Evolutionary conservation across 768 basidiomycete species (phyloP).

Genomic region (Mycena capillaripes): DNA sequence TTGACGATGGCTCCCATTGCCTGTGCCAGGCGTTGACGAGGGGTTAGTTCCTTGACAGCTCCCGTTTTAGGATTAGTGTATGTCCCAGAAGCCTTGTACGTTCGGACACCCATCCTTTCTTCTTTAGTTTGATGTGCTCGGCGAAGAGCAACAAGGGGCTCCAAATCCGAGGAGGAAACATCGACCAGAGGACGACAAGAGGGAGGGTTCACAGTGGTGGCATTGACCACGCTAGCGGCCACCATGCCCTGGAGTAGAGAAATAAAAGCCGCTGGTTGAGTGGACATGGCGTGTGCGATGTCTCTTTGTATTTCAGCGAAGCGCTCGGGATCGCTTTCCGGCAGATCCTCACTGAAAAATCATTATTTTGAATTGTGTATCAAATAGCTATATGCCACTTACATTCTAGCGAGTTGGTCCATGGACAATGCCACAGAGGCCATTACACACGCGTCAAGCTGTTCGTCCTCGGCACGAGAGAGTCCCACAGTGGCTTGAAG

Average conservation of each 20-base stretch:
- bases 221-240: not conserved
- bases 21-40: not conserved
- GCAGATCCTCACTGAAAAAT: not conserved
- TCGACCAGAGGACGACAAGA: not conserved
- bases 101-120: constrained; percentile 1
- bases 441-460: not conserved
- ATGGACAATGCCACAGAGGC: not conserved
- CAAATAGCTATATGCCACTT: not conserved
- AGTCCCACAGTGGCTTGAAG: not conserved
- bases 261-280: not conserved
- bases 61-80: constrained; percentile 15
- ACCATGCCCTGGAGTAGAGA: not conserved
- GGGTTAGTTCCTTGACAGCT: not conserved
- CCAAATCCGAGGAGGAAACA: not conserved
- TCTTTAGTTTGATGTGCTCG: constrained; percentile 9
- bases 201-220: not conserved
- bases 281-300: not conserved
- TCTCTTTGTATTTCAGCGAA: constrained; percentile 11
- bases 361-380: not conserved
- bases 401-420: not conserved
- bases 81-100: not conserved
- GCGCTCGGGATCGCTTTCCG: not conserved
- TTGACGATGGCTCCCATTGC: not conserved
- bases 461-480: not conserved
- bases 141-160: not conserved